Evolutionary conservation across 2,329 filamentous ascomycete species (phyloP).

Genomic region (Trichophyton mentagrophytes): DNA sequence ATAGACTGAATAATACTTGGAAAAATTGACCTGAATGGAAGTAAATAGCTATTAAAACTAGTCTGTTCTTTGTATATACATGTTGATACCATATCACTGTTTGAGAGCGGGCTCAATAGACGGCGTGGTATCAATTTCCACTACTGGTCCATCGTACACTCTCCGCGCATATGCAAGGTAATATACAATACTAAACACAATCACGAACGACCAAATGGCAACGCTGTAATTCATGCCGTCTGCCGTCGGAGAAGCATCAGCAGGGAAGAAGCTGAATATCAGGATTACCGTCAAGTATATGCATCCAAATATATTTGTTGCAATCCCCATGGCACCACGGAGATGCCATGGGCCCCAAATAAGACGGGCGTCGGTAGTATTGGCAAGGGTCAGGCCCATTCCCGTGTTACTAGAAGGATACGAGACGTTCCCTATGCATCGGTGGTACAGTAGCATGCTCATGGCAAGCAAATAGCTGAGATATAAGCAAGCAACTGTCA

Average conservation of each 20-base stretch:
- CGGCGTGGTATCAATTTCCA: slow-evolving; percentile 13
- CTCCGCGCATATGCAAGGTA: slow-evolving; percentile 24
- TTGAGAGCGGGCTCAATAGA: neutral
- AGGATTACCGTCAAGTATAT: slow-evolving; percentile 22
- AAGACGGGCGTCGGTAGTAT: slow-evolving; percentile 16
- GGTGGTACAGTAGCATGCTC: slow-evolving; percentile 31
- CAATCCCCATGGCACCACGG: slow-evolving; percentile 18
- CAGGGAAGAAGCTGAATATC: slow-evolving; percentile 26
- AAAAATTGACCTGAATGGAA: neutral
- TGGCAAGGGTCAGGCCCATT: slow-evolving; percentile 9
- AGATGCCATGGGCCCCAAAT: slow-evolving; percentile 18
- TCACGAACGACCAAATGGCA: slow-evolving; percentile 30
- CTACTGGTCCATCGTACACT: slow-evolving; percentile 20
- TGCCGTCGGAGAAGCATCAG: slow-evolving; percentile 21
- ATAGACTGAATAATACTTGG: neutral
- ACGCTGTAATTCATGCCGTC: slow-evolving; percentile 32
- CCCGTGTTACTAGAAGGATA: slow-evolving; percentile 12
- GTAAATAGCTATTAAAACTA: neutral
- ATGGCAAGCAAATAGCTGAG: slow-evolving; percentile 41
- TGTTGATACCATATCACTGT: neutral
- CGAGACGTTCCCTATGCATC: slow-evolving; percentile 20
- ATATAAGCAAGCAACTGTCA: slow-evolving; percentile 40
- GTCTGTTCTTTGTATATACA: neutral
- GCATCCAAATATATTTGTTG: slow-evolving; percentile 25
- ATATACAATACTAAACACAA: slow-evolving; percentile 29